Conservation (phyloP, 805 yeast genomes). For the Lachancea nothofagi region DNA sequence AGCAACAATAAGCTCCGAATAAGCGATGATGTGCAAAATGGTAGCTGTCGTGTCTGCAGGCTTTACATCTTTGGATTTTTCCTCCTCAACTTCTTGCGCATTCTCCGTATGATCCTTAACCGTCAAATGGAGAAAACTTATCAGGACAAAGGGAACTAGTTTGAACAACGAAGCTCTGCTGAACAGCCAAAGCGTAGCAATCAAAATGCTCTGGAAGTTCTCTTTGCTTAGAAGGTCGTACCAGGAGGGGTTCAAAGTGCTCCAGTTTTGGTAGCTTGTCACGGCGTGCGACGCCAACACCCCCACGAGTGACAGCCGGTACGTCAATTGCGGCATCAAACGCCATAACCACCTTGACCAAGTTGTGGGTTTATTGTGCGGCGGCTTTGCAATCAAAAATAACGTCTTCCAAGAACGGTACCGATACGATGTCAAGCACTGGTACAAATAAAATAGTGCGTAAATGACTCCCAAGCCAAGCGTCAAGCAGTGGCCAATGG, state of each 20-base stretch:
- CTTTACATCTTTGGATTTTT: constrained; percentile 12
- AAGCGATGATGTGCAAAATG: constrained; percentile 41
- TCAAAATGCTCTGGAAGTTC: constrained; percentile 62
- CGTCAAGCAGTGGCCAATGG: constrained; percentile 25
- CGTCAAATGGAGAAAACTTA: constrained; percentile 55
- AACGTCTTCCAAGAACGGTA: constrained; percentile 33
- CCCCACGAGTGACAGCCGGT: constrained; percentile 54
- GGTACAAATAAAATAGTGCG: constrained; percentile 24
- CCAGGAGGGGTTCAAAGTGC: constrained; percentile 54
- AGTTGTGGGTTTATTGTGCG: constrained; percentile 5
- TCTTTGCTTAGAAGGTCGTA: constrained; percentile 63
- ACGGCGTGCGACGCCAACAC: constrained; percentile 46
- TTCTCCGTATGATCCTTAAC: constrained; percentile 11
- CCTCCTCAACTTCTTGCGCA: constrained; percentile 13
- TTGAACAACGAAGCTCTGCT: constrained; percentile 63
- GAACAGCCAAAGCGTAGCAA: constrained; percentile 55
- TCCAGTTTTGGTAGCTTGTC: constrained; percentile 55
- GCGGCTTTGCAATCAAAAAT: constrained; percentile 23
- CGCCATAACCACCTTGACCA: constrained; percentile 25
- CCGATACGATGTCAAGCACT: constrained; percentile 24
- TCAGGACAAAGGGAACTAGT: constrained; percentile 51
- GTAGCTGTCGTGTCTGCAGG: constrained; percentile 11
- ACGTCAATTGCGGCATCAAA: constrained; percentile 42
- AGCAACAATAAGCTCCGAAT: constrained; percentile 53
- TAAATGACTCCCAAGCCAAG: constrained; percentile 26